Evolutionary conservation across 1,284 basidiomycete genomes (phyloP).

Genomic region (Tilletia walkeri): DNA sequence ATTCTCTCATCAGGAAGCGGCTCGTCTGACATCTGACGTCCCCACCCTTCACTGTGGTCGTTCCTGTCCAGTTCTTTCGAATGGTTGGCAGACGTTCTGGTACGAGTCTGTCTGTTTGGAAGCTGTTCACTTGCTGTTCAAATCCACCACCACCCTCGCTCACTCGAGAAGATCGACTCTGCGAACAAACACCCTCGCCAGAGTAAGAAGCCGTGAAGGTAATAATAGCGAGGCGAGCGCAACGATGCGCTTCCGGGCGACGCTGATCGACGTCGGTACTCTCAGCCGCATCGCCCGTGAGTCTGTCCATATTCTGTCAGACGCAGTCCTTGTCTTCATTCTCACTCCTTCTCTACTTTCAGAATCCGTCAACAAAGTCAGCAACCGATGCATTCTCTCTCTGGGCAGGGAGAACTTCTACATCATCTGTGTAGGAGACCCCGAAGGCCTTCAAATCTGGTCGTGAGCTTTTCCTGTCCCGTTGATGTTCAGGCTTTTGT

Average conservation of each 20-base stretch:
- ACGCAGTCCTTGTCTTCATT: background rate
- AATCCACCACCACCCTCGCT: too few relatives aligned
- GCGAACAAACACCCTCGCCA: too few relatives aligned
- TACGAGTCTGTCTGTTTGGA: too few relatives aligned
- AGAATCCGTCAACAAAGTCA: constrained; percentile 50
- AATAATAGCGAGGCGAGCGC: background rate
- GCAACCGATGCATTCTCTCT: constrained; percentile 51
- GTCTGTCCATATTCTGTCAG: constrained; percentile 20
- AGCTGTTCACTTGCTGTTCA: too few relatives aligned
- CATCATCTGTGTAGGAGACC: constrained; percentile 50
- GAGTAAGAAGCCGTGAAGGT: too few relatives aligned
- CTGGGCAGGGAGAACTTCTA: constrained; percentile 48
- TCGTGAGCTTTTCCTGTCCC: constrained; percentile 33
- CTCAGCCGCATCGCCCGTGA: constrained; percentile 43
- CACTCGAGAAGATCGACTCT: too few relatives aligned
- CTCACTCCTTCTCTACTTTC: background rate
- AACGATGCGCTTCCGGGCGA: constrained; percentile 52
- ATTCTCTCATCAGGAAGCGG: too few relatives aligned
- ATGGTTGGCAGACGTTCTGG: too few relatives aligned
- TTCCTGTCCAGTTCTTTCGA: too few relatives aligned
- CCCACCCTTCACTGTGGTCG: too few relatives aligned
- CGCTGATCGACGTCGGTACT: constrained; percentile 40
- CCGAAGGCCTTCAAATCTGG: constrained; percentile 53
- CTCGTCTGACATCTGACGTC: too few relatives aligned
- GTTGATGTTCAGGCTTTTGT: too few relatives aligned